Evolutionary conservation across 2,329 filamentous ascomycete species (phyloP).

Genomic region (Beauveria asiatica): DNA sequence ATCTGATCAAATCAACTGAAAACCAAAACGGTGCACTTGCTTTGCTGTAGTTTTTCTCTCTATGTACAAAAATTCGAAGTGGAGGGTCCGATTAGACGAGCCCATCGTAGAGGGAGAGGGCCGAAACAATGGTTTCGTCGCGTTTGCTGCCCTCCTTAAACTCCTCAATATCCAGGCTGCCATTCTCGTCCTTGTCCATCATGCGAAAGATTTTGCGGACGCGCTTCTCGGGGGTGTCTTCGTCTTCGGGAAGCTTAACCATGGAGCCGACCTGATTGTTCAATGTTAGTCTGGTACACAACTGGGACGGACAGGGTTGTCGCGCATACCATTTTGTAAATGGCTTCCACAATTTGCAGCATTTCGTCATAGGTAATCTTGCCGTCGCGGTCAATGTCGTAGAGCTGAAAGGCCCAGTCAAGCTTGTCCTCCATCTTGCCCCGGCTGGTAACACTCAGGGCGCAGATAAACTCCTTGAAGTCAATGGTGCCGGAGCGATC

Average conservation of each 20-base stretch:
- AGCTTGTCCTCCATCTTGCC: constrained; percentile 99
- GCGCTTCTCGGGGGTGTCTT: constrained; percentile 97
- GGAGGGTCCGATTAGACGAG: constrained; percentile 53
- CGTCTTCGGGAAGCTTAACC: constrained; percentile 97
- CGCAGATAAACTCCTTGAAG: constrained; percentile 99
- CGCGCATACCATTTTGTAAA: constrained; percentile 92
- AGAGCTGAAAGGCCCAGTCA: constrained; percentile 98
- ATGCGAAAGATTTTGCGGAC: constrained; percentile 98
- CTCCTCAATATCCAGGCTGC: constrained; percentile 90
- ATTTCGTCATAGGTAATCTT: constrained; percentile 99
- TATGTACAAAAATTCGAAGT: constrained; percentile 5
- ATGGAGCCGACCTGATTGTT: constrained; percentile 78
- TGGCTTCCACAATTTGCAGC: constrained; percentile 96
- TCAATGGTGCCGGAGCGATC: constrained; percentile 97
- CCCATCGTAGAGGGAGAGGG: constrained; percentile 90
- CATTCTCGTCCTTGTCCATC: constrained; percentile 99
- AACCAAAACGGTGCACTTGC: constrained; percentile 1
- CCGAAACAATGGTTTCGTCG: constrained; percentile 97
- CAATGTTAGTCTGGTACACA: not conserved
- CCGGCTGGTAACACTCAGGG: constrained; percentile 88
- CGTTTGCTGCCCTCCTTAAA: constrained; percentile 99
- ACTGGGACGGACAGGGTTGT: not conserved
- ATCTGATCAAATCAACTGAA: not conserved
- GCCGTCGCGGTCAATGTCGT: constrained; percentile 97
- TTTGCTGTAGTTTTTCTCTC: constrained; percentile 7